A percentile compares a stretch with the other conserved stretches of the same genome.
Conservation (phyloP, 148 eudicot genomes). For the Camellia granthamiana region DNA sequence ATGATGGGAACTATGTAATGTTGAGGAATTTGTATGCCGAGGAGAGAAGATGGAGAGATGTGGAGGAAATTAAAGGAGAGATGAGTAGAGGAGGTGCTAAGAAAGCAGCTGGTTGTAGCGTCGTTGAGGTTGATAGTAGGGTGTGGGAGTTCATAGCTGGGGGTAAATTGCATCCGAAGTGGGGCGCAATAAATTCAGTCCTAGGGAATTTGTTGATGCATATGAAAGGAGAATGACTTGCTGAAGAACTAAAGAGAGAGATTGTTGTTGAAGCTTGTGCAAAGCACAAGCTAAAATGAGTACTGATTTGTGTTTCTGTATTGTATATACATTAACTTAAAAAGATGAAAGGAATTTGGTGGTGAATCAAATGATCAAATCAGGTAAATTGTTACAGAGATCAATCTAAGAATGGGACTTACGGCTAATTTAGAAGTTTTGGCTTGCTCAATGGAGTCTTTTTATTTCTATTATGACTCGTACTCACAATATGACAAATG, state of each 20-base stretch:
- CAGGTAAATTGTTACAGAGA: no score
- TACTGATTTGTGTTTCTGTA: no score
- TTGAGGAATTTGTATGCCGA: slow-evolving; percentile 67
- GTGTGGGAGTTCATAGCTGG: slow-evolving; percentile 69
- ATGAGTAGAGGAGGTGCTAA: slow-evolving; percentile 61
- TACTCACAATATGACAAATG: no score
- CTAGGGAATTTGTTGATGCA: slow-evolving; percentile 38
- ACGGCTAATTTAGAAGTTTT: no score
- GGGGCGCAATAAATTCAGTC: slow-evolving; percentile 30
- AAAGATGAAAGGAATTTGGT: no score
- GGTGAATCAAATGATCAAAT: no score
- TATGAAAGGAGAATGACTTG: slow-evolving; percentile 31
- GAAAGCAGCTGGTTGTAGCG: slow-evolving; percentile 80
- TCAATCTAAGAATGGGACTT: no score
- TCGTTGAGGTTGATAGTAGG: slow-evolving; percentile 53
- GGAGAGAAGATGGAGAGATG: slow-evolving; percentile 73
- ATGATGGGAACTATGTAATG: slow-evolving; percentile 60
- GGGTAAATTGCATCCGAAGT: slow-evolving; percentile 44
- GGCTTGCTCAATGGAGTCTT: no score
- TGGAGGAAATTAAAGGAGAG: slow-evolving; percentile 49
- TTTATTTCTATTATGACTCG: no score
- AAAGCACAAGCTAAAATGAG: slow-evolving; percentile 2
- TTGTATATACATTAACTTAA: no score
- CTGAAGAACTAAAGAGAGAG: not conserved
- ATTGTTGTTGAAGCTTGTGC: not conserved